phyloP scores from a whole-genome alignment of 768 basidiomycete genomes.

The Russula abietina region DNA sequence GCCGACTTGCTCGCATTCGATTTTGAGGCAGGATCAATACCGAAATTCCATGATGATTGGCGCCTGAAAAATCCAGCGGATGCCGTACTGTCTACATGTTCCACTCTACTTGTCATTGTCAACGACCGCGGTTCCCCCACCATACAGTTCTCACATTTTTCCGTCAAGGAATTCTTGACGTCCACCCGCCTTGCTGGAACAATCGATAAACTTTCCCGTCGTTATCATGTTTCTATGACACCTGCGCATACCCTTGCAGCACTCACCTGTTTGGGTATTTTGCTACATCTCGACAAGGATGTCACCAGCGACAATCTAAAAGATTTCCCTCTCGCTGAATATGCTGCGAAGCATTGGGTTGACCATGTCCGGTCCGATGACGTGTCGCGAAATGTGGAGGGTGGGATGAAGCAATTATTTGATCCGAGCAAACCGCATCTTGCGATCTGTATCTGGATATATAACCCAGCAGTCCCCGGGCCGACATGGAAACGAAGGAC shows the following conservation, averaged over 20 bases:
- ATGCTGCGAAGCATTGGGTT: too few species aligned
- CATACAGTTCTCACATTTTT: background rate
- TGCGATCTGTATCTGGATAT: too few species aligned
- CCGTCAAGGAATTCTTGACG: background rate
- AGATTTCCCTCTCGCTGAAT: too few species aligned
- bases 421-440: too few species aligned
- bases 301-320: background rate
- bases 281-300: background rate
- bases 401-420: too few species aligned
- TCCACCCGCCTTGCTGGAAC: background rate
- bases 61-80: background rate
- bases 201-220: background rate
- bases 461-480: too few species aligned
- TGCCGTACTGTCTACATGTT: background rate
- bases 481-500: too few species aligned
- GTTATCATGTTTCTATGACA: background rate
- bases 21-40: background rate
- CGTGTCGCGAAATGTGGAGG: too few species aligned
- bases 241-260: background rate
- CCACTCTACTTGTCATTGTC: background rate
- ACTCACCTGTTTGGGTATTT: background rate
- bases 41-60: background rate
- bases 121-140: background rate
- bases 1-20: background rate
- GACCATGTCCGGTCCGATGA: too few species aligned